These are phyloP conservation scores for Arabis hirsuta DNA, from an alignment of 345 rosid genomes.

Conservation along the genomic window DNA sequence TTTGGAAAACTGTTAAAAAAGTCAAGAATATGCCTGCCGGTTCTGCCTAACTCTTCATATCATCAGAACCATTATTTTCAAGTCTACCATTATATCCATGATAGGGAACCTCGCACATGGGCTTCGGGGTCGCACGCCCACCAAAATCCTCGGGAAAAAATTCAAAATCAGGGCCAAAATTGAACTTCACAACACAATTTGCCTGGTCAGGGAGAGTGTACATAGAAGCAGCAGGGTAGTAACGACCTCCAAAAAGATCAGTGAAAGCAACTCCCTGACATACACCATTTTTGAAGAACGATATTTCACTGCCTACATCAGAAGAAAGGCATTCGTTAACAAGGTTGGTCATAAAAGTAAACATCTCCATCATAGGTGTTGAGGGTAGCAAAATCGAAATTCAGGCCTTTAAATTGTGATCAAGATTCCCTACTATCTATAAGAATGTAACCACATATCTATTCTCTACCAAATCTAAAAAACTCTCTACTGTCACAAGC, in stretches of 20 bases:
- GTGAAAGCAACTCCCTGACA: slow-evolving; percentile 93
- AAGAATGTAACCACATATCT: slow-evolving; percentile 1
- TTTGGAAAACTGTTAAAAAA: slow-evolving; percentile 33
- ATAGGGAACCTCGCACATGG: slow-evolving; percentile 81
- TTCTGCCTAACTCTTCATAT: slow-evolving; percentile 62
- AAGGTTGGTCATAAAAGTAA: not conserved
- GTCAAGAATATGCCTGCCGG: slow-evolving; percentile 31
- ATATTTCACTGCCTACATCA: slow-evolving; percentile 89
- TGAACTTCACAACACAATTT: slow-evolving; percentile 83
- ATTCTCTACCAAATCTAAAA: slow-evolving; percentile 15
- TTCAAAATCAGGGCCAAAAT: slow-evolving; percentile 91
- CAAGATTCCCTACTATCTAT: slow-evolving; percentile 13
- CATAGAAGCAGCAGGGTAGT: slow-evolving; percentile 99
- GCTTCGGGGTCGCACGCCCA: slow-evolving; percentile 69
- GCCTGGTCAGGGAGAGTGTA: slow-evolving; percentile 94
- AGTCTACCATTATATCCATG: slow-evolving; percentile 62
- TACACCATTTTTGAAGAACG: slow-evolving; percentile 86
- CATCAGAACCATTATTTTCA: slow-evolving; percentile 65
- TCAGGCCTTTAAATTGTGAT: slow-evolving; percentile 18
- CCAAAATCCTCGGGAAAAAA: slow-evolving; percentile 69
- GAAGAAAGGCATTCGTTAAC: slow-evolving; percentile 9
- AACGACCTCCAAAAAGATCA: slow-evolving; percentile 81
- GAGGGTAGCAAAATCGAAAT: not conserved
- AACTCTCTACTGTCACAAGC: not conserved
- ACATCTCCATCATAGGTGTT: slow-evolving; percentile 2